Evolutionary conservation across 2,329 filamentous ascomycete genomes (phyloP).

Genomic region (Grosmannia penicillata): DNA sequence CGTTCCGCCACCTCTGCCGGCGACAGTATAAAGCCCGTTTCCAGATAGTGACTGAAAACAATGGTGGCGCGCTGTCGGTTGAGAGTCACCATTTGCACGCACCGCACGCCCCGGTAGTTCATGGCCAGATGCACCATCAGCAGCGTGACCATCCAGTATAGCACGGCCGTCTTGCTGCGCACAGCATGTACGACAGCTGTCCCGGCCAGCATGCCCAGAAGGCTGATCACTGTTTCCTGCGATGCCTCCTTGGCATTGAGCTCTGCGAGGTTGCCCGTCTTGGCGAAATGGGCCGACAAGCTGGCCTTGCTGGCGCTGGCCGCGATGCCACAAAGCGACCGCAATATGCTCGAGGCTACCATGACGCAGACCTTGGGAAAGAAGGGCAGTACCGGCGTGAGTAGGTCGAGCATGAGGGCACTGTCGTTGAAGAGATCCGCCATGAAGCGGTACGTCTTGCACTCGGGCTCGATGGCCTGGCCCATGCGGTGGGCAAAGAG

Average conservation of each 20-base stretch:
- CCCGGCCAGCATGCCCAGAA: constrained; percentile 75
- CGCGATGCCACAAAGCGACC: constrained; percentile 70
- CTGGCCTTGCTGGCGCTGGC: constrained; percentile 84
- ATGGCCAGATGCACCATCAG: constrained; percentile 65
- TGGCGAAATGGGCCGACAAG: constrained; percentile 82
- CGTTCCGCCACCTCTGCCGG: constrained; percentile 50
- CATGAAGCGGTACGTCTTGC: constrained; percentile 76
- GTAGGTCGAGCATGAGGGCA: constrained; percentile 71
- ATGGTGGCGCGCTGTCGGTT: constrained; percentile 80
- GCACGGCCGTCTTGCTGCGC: constrained; percentile 56
- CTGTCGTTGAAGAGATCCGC: constrained; percentile 82
- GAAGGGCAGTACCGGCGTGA: constrained; percentile 57
- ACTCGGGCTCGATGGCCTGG: constrained; percentile 73
- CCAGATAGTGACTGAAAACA: constrained; percentile 48
- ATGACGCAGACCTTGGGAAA: constrained; percentile 34
- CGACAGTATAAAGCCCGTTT: constrained; percentile 34
- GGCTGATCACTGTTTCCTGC: constrained; percentile 84
- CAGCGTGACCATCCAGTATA: constrained; percentile 55
- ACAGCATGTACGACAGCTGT: constrained; percentile 68
- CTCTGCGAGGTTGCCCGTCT: constrained; percentile 74
- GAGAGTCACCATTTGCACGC: constrained; percentile 69
- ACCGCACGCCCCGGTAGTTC: constrained; percentile 74
- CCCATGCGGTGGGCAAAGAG: constrained; percentile 72
- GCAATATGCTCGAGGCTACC: constrained; percentile 33
- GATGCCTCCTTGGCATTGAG: constrained; percentile 91